phyloP scores from a whole-genome alignment of 2,329 filamentous ascomycete genomes.

The Stachybotrys chlorohalonatus region DNA sequence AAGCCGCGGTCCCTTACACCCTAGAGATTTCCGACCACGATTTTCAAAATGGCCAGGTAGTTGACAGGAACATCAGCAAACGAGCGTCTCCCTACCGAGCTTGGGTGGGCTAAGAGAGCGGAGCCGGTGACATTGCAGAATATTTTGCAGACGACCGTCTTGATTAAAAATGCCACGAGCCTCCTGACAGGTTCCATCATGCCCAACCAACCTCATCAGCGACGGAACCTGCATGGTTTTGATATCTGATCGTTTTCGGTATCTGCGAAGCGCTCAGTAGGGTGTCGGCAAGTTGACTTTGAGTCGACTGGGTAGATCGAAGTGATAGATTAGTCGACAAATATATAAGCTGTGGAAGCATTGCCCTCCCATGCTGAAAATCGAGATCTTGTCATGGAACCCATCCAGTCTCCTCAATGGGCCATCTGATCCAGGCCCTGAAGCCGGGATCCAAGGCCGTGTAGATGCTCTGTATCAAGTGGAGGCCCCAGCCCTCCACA shows the following conservation, averaged over 20 bases:
- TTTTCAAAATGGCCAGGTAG: not conserved
- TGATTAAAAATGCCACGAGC: not conserved
- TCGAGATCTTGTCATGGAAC: not conserved
- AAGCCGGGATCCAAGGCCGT: not conserved
- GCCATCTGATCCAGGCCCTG: not conserved
- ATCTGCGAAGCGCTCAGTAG: not conserved
- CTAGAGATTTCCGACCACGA: not conserved
- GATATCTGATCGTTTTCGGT: not conserved
- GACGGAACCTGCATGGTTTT: not conserved
- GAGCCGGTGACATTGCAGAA: not conserved
- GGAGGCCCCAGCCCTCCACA: not conserved
- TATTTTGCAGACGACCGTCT: not conserved
- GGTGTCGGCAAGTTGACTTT: not conserved
- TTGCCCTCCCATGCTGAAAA: not conserved
- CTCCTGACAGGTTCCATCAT: not conserved
- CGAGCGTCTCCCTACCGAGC: conserved; percentile 4
- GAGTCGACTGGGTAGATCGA: not conserved
- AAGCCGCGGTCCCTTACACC: not conserved
- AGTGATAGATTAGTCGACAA: not conserved
- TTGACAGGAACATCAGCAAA: not conserved
- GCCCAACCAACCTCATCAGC: not conserved
- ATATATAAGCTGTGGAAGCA: not conserved
- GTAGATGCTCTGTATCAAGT: not conserved
- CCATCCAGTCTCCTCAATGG: not conserved
- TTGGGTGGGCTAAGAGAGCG: conserved; percentile 2